Percentiles rank a stretch among this genome's conserved stretches.
Evolutionary conservation across 345 rosid species (phyloP).

Genomic region (Eucalyptus erythrocorys): DNA sequence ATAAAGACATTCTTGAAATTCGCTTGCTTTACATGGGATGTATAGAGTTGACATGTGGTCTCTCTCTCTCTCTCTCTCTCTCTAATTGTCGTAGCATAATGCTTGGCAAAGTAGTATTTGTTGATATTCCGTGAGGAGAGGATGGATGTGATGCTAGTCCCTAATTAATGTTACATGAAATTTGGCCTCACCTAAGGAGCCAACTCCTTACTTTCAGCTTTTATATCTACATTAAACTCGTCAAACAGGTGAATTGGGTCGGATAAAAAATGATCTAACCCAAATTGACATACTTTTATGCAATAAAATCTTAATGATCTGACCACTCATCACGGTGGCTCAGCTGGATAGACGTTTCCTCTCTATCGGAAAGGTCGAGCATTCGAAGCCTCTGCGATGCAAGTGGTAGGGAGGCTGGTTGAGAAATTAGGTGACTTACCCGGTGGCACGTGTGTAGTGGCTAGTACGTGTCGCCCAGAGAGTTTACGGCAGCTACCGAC

Average conservation of each 20-base stretch:
- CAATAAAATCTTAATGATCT: background rate
- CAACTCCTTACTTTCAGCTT: background rate
- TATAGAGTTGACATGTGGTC: background rate
- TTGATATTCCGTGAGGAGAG: background rate
- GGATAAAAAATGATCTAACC: fast-evolving
- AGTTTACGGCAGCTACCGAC: too few relatives aligned
- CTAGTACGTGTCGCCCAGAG: too few relatives aligned
- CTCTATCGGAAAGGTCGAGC: too few relatives aligned
- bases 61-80: background rate
- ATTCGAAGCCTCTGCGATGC: too few relatives aligned
- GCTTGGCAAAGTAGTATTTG: background rate
- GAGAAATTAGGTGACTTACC: too few relatives aligned
- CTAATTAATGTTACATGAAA: background rate
- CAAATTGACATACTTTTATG: background rate
- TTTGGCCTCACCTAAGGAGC: background rate
- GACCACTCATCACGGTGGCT: too few relatives aligned
- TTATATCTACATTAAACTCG: fast-evolving
- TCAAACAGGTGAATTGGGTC: fast-evolving
- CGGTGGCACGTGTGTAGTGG: too few relatives aligned
- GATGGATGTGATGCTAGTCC: background rate
- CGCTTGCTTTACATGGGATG: background rate
- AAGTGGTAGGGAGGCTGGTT: too few relatives aligned
- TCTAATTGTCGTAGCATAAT: background rate
- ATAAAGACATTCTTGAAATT: background rate
- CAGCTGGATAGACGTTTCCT: too few relatives aligned